Evolutionary conservation across 108 stramenopile genomes (phyloP).

Genomic region (Nannochloropsis oceanica): DNA sequence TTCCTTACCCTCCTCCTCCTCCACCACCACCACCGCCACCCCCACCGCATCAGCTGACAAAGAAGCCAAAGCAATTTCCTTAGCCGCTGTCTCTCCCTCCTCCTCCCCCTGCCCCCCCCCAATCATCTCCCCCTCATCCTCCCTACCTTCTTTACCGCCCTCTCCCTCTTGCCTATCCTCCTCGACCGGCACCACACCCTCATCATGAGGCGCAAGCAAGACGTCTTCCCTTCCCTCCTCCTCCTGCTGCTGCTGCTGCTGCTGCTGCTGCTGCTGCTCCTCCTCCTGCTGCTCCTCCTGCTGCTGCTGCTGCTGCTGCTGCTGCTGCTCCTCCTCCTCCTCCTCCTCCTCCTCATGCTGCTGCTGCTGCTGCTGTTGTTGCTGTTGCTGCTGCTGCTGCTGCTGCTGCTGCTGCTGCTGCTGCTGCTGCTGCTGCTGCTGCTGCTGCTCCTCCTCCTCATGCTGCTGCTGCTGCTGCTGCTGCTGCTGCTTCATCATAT

Average conservation of each 20-base stretch:
- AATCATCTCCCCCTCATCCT: not conserved
- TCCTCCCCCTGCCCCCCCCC: not conserved
- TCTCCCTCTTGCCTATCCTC: not conserved
- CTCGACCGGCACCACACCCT: not conserved
- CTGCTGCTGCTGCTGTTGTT: not conserved
- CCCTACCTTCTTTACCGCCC: not conserved
- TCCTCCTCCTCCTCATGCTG: not conserved
- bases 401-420: not conserved
- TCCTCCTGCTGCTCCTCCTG: not conserved
- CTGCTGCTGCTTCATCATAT: not conserved
- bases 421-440: not conserved
- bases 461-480: not conserved
- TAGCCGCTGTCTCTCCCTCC: not conserved
- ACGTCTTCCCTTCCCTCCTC: not conserved
- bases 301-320: not conserved
- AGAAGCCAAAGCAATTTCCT: not conserved
- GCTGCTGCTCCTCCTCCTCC: not conserved
- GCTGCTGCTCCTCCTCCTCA: not conserved
- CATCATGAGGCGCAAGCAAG: too few relatives aligned
- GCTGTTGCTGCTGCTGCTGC: not conserved
- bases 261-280: not conserved
- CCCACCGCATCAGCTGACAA: not conserved
- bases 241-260: not conserved
- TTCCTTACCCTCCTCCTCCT: not conserved
- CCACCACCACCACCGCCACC: not conserved